These are phyloP conservation scores for Ephemerocybe angulata DNA, from an alignment of 768 basidiomycete genomes.

Conservation along the genomic window DNA sequence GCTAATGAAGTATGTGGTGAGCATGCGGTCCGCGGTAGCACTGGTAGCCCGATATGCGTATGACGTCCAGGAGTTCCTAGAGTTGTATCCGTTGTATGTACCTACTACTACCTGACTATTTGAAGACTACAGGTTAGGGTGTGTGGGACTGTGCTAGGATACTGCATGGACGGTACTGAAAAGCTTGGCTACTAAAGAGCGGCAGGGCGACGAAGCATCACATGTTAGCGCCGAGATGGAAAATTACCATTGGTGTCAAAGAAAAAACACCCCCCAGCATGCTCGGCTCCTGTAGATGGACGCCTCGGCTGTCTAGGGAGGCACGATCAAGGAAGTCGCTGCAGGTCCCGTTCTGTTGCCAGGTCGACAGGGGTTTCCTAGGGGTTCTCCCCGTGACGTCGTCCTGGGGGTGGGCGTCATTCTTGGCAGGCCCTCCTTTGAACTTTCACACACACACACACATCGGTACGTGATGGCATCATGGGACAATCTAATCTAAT, in stretches of 20 bases:
- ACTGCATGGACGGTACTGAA: too few species aligned
- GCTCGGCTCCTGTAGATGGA: background rate
- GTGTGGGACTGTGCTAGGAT: too few species aligned
- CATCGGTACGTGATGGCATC: too few species aligned
- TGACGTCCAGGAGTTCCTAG: background rate
- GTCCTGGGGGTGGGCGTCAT: background rate
- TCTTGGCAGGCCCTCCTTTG: too few species aligned
- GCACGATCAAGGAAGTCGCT: background rate
- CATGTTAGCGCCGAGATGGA: background rate
- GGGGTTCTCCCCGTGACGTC: background rate
- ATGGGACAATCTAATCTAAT: too few species aligned
- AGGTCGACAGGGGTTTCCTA: background rate
- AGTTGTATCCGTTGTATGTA: background rate
- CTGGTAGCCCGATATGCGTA: background rate
- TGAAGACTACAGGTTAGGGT: too few species aligned
- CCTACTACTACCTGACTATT: too few species aligned
- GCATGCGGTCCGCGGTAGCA: background rate
- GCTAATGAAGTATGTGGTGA: background rate
- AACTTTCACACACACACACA: too few species aligned
- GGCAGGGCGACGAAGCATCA: background rate
- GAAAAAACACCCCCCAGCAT: background rate
- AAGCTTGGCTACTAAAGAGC: too few species aligned
- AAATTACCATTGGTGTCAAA: too few species aligned
- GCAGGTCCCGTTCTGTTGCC: background rate
- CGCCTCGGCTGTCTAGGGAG: background rate